Conservation (phyloP, 768 basidiomycete species). For the Suillus lakei region DNA sequence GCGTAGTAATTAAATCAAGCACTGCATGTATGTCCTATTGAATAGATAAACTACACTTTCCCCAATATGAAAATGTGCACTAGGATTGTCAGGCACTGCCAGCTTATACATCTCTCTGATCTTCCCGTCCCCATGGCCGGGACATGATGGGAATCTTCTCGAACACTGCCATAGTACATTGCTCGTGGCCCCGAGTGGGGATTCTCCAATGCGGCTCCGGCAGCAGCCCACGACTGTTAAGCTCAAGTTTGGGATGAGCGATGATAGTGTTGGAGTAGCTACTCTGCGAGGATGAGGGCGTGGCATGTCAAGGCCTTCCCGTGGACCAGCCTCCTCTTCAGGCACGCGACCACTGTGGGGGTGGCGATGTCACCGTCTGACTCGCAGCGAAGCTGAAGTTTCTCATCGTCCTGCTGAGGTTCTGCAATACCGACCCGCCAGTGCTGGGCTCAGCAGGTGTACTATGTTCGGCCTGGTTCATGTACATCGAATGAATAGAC, state of each 20-base stretch:
- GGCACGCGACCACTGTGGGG: conserved; percentile 10
- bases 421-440: conserved; percentile 52
- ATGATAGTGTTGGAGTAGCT: conserved; percentile 25
- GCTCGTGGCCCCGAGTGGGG: not conserved
- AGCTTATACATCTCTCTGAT: conserved; percentile 26
- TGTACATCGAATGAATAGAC: conserved; percentile 87
- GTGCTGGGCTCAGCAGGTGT: conserved; percentile 6
- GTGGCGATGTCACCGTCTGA: conserved; percentile 24
- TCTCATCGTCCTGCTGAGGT: conserved; percentile 58
- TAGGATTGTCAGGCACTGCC: not conserved
- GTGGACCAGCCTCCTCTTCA: conserved; percentile 6
- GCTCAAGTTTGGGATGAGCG: conserved; percentile 36
- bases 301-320: conserved; percentile 15
- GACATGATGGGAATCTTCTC: conserved; percentile 26
- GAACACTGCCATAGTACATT: conserved; percentile 7
- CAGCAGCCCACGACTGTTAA: conserved; percentile 38
- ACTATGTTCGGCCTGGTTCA: conserved; percentile 52
- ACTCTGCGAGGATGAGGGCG: conserved; percentile 27
- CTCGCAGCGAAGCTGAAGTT: conserved; percentile 46
- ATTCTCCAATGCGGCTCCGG: conserved; percentile 27
- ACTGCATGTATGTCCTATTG: not conserved
- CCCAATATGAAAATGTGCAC: not conserved
- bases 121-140: conserved; percentile 32
- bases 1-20: not conserved
- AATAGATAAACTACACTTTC: not conserved